Percentiles rank a stretch among this genome's conserved stretches.
phyloP scores from a whole-genome alignment of 352 stramenopile genomes.

The Phytopythium sindhum region DNA sequence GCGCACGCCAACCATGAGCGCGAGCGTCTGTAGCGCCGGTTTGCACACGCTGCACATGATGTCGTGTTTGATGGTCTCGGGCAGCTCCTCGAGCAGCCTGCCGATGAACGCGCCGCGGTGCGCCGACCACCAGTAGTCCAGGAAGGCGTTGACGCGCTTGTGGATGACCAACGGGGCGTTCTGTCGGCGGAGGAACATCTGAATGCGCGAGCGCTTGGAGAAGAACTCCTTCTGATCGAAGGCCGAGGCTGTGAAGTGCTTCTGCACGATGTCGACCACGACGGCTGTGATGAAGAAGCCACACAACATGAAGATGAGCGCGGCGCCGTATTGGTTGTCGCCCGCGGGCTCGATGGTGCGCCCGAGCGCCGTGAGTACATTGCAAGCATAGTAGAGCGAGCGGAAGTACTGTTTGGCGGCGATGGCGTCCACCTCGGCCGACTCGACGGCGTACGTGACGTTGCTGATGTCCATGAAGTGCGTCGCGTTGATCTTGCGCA shows the following conservation, averaged over 20 bases:
- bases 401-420: slow-evolving; percentile 53
- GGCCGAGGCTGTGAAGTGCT: slow-evolving; percentile 68
- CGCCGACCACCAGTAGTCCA: slow-evolving; percentile 75
- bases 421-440: slow-evolving; percentile 19
- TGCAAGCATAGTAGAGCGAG: slow-evolving; percentile 58
- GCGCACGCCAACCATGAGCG: slow-evolving; percentile 37
- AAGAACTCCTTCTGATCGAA: slow-evolving; percentile 78
- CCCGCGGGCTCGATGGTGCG: slow-evolving; percentile 46
- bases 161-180: slow-evolving; percentile 53
- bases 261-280: slow-evolving; percentile 75
- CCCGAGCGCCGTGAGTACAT: slow-evolving; percentile 50
- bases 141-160: slow-evolving; percentile 61
- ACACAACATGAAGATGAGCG: slow-evolving; percentile 65
- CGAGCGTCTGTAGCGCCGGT: slow-evolving; percentile 50
- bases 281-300: slow-evolving; percentile 73
- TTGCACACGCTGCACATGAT: slow-evolving; percentile 64
- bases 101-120: slow-evolving; percentile 62
- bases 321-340: slow-evolving; percentile 44
- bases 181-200: slow-evolving; percentile 66
- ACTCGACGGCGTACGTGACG: slow-evolving; percentile 16
- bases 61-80: slow-evolving; percentile 52
- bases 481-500: slow-evolving; percentile 31
- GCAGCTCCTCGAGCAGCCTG: slow-evolving; percentile 52
- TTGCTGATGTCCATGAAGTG: slow-evolving; percentile 25
- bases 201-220: slow-evolving; percentile 46